phyloP scores from a whole-genome alignment of 805 yeast species.

The Saturnispora dispora region DNA sequence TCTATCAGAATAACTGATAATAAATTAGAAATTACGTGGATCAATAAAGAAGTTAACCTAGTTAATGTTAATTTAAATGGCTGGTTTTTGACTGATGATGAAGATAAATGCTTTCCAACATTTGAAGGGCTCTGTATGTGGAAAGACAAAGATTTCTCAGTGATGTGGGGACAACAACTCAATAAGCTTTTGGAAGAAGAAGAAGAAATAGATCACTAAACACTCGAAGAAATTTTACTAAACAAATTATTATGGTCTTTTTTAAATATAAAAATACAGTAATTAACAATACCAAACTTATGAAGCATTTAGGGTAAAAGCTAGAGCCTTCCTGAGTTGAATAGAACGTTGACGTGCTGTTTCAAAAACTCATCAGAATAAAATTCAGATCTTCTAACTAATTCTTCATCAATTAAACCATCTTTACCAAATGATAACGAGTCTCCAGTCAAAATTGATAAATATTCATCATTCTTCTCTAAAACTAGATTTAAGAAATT shows the following conservation, averaged over 20 bases:
- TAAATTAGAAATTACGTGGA: background rate
- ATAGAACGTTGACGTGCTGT: conserved; percentile 69
- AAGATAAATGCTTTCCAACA: conserved; percentile 18
- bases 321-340: conserved; percentile 46
- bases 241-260: background rate
- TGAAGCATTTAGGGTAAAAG: background rate
- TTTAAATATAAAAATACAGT: background rate
- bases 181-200: conserved; percentile 7
- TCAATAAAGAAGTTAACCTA: background rate
- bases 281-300: background rate
- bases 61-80: conserved; percentile 19
- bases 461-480: conserved; percentile 72
- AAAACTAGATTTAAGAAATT: conserved; percentile 64
- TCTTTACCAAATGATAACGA: conserved; percentile 28
- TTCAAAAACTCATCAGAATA: conserved; percentile 70
- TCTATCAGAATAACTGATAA: background rate
- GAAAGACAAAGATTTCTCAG: conserved; percentile 12
- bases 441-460: conserved; percentile 82
- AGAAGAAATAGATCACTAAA: background rate
- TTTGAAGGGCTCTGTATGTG: conserved; percentile 23
- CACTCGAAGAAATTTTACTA: too few relatives aligned
- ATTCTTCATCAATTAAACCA: conserved; percentile 58
- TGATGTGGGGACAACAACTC: conserved; percentile 14
- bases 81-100: conserved; percentile 16
- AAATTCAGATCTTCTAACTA: conserved; percentile 75